Conservation (phyloP, 2,329 filamentous ascomycete species). For the Chaetomium sp. region DNA sequence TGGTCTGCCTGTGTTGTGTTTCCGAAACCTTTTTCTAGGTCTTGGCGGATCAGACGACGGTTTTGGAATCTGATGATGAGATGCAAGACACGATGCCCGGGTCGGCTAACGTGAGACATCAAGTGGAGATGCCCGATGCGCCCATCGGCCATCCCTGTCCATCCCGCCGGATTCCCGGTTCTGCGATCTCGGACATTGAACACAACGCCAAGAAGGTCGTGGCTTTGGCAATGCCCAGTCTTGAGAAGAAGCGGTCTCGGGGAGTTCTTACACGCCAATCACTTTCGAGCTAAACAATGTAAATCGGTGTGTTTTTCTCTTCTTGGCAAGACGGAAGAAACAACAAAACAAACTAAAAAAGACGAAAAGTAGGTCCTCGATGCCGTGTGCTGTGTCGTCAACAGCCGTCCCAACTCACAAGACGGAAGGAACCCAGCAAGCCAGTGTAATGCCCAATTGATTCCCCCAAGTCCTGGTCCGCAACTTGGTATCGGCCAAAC, state of each 20-base stretch:
- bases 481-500: conserved; percentile 2
- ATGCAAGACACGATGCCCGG: no score
- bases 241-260: background rate
- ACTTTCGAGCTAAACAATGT: no score
- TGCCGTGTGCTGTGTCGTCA: background rate
- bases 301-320: no score
- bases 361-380: no score
- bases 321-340: no score
- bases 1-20: no score
- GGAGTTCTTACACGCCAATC: no score
- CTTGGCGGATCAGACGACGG: no score
- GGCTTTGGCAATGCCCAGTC: background rate
- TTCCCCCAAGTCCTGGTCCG: conserved; percentile 19
- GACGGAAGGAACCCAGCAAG: background rate
- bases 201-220: background rate
- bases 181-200: conserved; percentile 7
- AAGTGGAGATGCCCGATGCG: background rate
- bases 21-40: no score
- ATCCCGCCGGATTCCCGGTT: background rate
- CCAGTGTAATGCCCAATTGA: background rate
- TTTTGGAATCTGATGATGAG: background rate
- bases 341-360: no score
- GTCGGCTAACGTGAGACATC: no score
- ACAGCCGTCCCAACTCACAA: background rate
- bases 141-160: background rate